These are phyloP conservation scores for Sporisorium exsertum DNA, from an alignment of 1,284 basidiomycete genomes.

Conservation along the genomic window DNA sequence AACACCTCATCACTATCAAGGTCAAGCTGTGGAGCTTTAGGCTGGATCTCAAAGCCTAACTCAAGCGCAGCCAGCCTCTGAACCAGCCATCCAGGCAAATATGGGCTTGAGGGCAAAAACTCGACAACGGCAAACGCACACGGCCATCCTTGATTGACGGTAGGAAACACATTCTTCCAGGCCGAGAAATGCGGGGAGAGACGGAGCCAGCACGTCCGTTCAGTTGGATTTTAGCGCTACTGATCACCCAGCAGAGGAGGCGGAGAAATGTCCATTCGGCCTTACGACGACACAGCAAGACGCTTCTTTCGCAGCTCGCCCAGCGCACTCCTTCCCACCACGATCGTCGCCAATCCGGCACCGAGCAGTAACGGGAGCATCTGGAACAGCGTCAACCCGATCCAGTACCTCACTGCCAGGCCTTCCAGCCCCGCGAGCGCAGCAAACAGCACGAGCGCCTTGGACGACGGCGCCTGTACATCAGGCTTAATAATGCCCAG, in stretches of 20 bases:
- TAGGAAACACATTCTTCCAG: too few species aligned
- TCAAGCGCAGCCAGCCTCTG: neutral
- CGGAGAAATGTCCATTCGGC: neutral
- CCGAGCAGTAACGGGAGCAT: slow-evolving; percentile 55
- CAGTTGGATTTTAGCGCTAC: too few species aligned
- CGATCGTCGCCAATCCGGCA: slow-evolving; percentile 45
- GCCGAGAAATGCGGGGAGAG: too few species aligned
- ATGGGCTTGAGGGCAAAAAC: too few species aligned
- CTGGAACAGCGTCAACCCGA: slow-evolving; percentile 57
- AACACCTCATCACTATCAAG: neutral
- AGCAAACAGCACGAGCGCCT: slow-evolving; percentile 37
- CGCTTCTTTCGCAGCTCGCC: slow-evolving; percentile 49
- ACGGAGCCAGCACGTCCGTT: neutral
- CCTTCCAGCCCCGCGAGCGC: slow-evolving; percentile 43
- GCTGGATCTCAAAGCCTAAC: neutral
- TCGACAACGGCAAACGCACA: too few species aligned
- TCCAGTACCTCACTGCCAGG: slow-evolving; percentile 57
- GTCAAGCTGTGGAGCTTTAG: neutral
- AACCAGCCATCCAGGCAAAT: neutral
- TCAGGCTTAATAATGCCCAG: slow-evolving; percentile 28
- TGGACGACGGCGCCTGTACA: slow-evolving; percentile 23
- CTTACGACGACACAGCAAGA: slow-evolving; percentile 26
- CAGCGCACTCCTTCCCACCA: slow-evolving; percentile 52
- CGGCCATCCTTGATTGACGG: too few species aligned
- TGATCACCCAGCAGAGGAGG: too few species aligned